Base-by-base conservation (phyloP, 2,329 filamentous ascomycete genomes). In the Aspergillus quadrilineatus region DNA sequence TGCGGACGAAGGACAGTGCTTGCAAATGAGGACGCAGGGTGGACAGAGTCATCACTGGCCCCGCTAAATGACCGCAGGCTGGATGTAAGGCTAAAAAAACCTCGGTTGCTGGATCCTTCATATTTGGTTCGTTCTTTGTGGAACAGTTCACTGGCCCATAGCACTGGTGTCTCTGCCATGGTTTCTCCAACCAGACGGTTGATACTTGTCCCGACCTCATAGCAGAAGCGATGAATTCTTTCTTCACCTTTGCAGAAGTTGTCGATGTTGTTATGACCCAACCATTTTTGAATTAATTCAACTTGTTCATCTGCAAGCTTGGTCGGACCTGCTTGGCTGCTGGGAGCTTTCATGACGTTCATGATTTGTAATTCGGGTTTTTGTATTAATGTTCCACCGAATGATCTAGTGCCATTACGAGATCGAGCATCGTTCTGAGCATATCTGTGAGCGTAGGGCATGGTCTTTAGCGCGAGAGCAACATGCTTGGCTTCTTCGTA, bases 241-340 rank as follows among this genome's bases (percentile, higher is more conserved):
- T 99, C 94, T 71, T 99, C 94, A 5, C 93, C 94, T 64, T 87
- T 88, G 75, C 94, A 99, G 64, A 97, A 93, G 68, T 96, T 96
- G 70, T 95, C 91, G 32, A 97, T 88, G 12, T 86, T 86, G 61
- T 87, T 88, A 63, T 89, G 85, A 48, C 89, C 85, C 52, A 97
- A 80, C 91, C 93, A 99, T 55, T 86, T 85, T 17, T 83, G 79
- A 0, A 92, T 96, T 63, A 92, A 86, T 50, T 95, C 90, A 0
- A 92, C 88, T 71, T 97, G 94, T 54, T 96, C 91, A 69, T 97
- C 93, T n/a, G 90, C 92, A 10, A 99, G 82, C 73, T 99, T 99
- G 72, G 95, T 96, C 0, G 91, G 90, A 0, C 94, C 93, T 10
- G 92, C 93, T 64, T 96, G 90, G 52, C 90, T 90, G 55, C 89